Evolutionary conservation across 1,139 yeast species (phyloP).

Genomic region (Candida frijolesensis): DNA sequence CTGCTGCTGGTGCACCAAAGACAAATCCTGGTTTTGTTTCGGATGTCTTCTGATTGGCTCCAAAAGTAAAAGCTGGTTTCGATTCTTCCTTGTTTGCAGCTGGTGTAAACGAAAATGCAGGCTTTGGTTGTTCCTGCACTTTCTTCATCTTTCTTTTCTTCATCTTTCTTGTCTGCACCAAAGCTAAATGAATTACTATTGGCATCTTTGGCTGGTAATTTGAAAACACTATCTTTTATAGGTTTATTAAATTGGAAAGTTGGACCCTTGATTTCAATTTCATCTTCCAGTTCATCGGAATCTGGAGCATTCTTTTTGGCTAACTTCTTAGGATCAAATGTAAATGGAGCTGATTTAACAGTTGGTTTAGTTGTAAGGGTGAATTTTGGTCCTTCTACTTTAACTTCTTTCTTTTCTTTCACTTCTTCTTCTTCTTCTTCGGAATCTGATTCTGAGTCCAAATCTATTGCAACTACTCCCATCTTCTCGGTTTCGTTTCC

Average conservation of each 20-base stretch:
- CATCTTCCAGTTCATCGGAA: slow-evolving; percentile 55
- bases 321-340: slow-evolving; percentile 49
- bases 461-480: slow-evolving; percentile 11
- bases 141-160: background rate
- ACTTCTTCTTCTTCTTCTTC: slow-evolving; percentile 42
- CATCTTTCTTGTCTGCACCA: slow-evolving; percentile 1
- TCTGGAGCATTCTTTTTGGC: slow-evolving; percentile 34
- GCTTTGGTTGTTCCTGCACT: slow-evolving; percentile 1
- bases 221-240: slow-evolving; percentile 52
- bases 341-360: slow-evolving; percentile 59
- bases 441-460: slow-evolving; percentile 19
- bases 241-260: slow-evolving; percentile 55
- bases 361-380: slow-evolving; percentile 55
- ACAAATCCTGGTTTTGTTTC: slow-evolving; percentile 18
- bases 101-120: slow-evolving; percentile 3
- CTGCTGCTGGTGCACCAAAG: slow-evolving; percentile 10
- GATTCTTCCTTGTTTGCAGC: slow-evolving; percentile 1
- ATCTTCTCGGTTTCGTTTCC: slow-evolving; percentile 12
- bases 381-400: slow-evolving; percentile 68
- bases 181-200: slow-evolving; percentile 1
- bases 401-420: slow-evolving; percentile 40
- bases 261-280: slow-evolving; percentile 67
- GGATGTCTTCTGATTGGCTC: slow-evolving; percentile 1
- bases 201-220: slow-evolving; percentile 24
- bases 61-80: slow-evolving; percentile 8